A percentile compares a stretch with the other conserved stretches of the same genome.
phyloP scores from a whole-genome alignment of 176 grass and related monocot species.

The Triticum dicoccoides region DNA sequence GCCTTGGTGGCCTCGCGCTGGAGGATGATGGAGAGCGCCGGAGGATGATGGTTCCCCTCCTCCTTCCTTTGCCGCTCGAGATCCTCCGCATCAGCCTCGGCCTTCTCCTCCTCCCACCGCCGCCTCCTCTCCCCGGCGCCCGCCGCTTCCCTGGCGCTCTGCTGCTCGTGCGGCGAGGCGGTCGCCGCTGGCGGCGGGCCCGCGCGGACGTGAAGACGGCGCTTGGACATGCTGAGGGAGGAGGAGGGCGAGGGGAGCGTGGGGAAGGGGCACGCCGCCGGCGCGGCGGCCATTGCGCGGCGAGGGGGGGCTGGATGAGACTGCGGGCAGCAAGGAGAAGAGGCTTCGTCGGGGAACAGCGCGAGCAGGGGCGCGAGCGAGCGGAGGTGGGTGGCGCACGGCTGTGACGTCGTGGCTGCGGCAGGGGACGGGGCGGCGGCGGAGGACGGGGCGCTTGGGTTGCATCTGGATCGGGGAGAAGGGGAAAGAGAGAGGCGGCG shows the following conservation, averaged over 20 bases:
- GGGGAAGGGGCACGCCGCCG: slow-evolving; percentile 29
- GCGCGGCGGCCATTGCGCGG: slow-evolving; percentile 29
- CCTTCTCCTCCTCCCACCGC: slow-evolving; percentile 8
- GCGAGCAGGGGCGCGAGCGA: no score
- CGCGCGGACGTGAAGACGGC: not conserved
- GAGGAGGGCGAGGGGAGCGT: not conserved
- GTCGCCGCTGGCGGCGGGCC: not conserved
- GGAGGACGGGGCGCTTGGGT: no score
- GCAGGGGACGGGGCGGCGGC: no score
- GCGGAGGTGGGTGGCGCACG: no score
- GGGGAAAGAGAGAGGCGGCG: no score
- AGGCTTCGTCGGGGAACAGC: no score
- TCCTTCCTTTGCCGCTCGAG: slow-evolving; percentile 55
- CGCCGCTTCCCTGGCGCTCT: not conserved
- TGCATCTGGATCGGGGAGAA: no score
- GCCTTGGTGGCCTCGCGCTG: slow-evolving; percentile 87
- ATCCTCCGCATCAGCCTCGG: not conserved
- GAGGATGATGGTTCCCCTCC: slow-evolving; percentile 84
- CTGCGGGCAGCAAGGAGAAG: no score
- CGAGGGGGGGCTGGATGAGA: not conserved
- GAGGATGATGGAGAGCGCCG: slow-evolving; percentile 80
- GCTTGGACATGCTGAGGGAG: not conserved
- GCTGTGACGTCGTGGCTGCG: no score
- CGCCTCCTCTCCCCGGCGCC: slow-evolving; percentile 7
- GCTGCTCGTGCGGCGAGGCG: slow-evolving; percentile 10